phyloP scores from a whole-genome alignment of 2,329 filamentous ascomycete species.

The Lojkania enalia region DNA sequence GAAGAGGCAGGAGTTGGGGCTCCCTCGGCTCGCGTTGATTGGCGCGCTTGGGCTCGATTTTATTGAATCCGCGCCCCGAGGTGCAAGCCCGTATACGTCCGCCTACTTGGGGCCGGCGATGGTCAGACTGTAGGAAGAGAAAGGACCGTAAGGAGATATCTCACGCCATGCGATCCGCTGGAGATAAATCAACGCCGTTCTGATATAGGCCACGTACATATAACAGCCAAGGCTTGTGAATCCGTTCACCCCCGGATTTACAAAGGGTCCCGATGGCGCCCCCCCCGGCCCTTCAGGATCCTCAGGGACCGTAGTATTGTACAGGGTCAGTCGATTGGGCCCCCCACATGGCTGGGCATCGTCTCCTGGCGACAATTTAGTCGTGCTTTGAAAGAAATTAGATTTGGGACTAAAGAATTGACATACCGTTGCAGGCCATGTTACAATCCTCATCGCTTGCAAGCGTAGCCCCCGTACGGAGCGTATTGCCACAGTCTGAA shows the following conservation, averaged over 20 bases:
- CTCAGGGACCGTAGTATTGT: conserved; percentile 14
- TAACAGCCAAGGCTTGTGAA: conserved; percentile 21
- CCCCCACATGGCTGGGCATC: conserved; percentile 20
- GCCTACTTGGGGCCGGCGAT: not conserved
- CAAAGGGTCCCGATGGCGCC: conserved; percentile 10
- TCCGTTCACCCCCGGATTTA: conserved; percentile 21
- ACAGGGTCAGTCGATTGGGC: conserved; percentile 18
- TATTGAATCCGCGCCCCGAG: not conserved
- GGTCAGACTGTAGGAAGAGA: not conserved
- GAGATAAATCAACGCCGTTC: not conserved
- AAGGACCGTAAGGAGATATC: not conserved
- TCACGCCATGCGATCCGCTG: no score
- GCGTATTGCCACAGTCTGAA: conserved; percentile 16
- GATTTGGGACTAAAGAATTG: not conserved
- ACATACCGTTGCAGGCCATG: conserved; percentile 16
- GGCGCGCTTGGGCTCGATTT: not conserved
- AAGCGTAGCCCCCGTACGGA: conserved; percentile 5
- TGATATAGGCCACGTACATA: conserved; percentile 16
- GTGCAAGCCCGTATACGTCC: not conserved
- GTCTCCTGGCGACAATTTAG: conserved; percentile 12
- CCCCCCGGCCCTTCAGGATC: conserved; percentile 4
- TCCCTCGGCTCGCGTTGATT: conserved; percentile 3
- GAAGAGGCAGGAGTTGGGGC: conserved; percentile 9
- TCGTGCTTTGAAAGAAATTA: not conserved
- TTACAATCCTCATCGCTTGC: conserved; percentile 11